Evolutionary conservation across 2,329 filamentous ascomycete species (phyloP), one percentile per base, ranked within the genome.

Genomic region (Fusarium brevicatenulatum): DNA sequence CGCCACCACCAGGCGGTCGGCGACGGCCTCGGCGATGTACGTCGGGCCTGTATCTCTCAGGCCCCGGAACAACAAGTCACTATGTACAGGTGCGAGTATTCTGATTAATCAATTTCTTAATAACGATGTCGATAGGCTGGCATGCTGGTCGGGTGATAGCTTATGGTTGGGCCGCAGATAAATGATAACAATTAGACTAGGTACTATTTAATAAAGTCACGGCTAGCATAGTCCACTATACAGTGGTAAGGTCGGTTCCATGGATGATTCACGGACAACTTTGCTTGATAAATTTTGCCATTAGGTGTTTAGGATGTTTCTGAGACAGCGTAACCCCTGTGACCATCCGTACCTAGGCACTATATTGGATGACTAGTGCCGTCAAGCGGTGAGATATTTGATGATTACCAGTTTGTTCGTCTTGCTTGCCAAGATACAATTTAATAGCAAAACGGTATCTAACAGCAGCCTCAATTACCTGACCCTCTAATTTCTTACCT

Each of bases 291-390:
- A 57, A 25, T 54, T 53, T 30, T 25, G 23, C 23, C 43, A 57
- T 69, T 53, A 36, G 64, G 49, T 59, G 49, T 63, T 49, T 50
- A 30, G 47, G 39, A 40, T 69, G 44, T 23, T 46, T 36, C 58
- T 73, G 56, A 67, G 46, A 49, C 59, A 71, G 44, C 60, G 43
- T 36, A 62, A 52, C 53, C 70, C 56, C 56, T 63, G 70, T 30
- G 40, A 55, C 32, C 13, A 34, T 13, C 28, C 28, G 28, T 43
- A 23, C 9, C 16, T 46, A n/a, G 21, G 47, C 25, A 25, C 25
- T 50, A 53, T 42, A 44, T 30, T 42, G 57, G 32, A 50, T 46
- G 37, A 34, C 36, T 43, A 46, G 42, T 46, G 37, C 52, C n/a
- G 36, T 32, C n/a, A 65, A 39, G 69, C 69, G 70, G 70, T 72